phyloP scores from a whole-genome alignment of 257 asterid genomes.

The Prunella vulgaris region DNA sequence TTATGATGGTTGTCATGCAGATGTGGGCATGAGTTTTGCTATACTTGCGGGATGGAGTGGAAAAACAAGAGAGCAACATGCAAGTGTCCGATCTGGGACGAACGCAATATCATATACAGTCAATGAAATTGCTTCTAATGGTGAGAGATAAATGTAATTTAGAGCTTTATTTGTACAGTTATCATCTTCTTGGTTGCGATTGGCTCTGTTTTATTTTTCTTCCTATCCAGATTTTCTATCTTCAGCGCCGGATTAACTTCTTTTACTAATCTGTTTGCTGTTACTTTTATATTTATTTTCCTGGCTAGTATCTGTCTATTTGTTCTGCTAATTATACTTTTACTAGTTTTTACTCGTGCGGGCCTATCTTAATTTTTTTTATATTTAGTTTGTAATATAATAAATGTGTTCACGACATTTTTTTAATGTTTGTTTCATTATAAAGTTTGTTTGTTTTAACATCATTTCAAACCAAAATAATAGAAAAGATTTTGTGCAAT shows the following conservation, averaged over 20 bases:
- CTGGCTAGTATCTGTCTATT: not conserved
- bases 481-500: too few relatives aligned
- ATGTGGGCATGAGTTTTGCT: slow-evolving; percentile 70
- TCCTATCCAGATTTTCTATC: not conserved
- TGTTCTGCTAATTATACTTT: too few relatives aligned
- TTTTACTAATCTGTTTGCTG: not conserved
- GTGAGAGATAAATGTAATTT: not conserved
- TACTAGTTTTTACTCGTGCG: too few relatives aligned
- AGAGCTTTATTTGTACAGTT: not conserved
- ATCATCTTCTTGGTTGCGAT: not conserved
- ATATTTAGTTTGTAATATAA: too few relatives aligned
- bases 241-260: not conserved
- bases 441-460: too few relatives aligned
- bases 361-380: too few relatives aligned
- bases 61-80: slow-evolving; percentile 53
- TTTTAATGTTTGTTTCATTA: too few relatives aligned
- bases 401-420: too few relatives aligned
- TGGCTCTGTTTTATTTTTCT: too few relatives aligned
- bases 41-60: slow-evolving; percentile 68
- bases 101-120: slow-evolving; percentile 23
- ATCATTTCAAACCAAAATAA: too few relatives aligned
- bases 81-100: slow-evolving; percentile 51
- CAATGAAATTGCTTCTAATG: not conserved
- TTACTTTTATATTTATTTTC: too few relatives aligned
- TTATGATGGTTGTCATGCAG: slow-evolving; percentile 21